These are phyloP conservation scores for Epichloe glyceriae DNA, from an alignment of 2,329 filamentous ascomycete genomes.

Conservation along the genomic window DNA sequence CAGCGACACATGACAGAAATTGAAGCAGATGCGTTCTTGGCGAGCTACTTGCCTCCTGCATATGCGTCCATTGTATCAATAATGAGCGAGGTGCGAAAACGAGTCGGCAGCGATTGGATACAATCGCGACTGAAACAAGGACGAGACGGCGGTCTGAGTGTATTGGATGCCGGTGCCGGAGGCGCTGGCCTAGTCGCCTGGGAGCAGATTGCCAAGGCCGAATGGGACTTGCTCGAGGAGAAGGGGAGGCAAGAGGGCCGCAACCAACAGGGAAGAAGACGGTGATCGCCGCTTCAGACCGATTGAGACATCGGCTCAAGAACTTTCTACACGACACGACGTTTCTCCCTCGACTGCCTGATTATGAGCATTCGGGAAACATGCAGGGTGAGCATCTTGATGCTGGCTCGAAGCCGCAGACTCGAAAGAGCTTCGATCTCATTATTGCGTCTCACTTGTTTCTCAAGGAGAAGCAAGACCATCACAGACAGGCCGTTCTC, in stretches of 20 bases:
- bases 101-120: slow-evolving; percentile 60
- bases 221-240: slow-evolving; percentile 61
- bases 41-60: slow-evolving; percentile 54
- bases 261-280: slow-evolving; percentile 59
- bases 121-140: slow-evolving; percentile 46
- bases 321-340: slow-evolving; percentile 75
- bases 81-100: slow-evolving; percentile 60
- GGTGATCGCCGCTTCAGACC: slow-evolving; percentile 64
- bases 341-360: slow-evolving; percentile 82
- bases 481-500: slow-evolving; percentile 62
- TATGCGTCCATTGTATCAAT: slow-evolving; percentile 56
- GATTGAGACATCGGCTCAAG: slow-evolving; percentile 63
- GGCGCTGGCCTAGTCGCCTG: slow-evolving; percentile 65
- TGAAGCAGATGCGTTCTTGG: slow-evolving; percentile 60
- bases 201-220: slow-evolving; percentile 64
- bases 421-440: slow-evolving; percentile 72
- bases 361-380: slow-evolving; percentile 58
- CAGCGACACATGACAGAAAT: slow-evolving; percentile 60
- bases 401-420: slow-evolving; percentile 37
- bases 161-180: slow-evolving; percentile 63
- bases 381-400: slow-evolving; percentile 47
- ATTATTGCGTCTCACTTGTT: slow-evolving; percentile 82
- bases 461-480: slow-evolving; percentile 62
- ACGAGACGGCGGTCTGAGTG: slow-evolving; percentile 42
- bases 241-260: slow-evolving; percentile 26